phyloP scores from a whole-genome alignment of 2,329 filamentous ascomycete genomes.

The Trichophyton simii region DNA sequence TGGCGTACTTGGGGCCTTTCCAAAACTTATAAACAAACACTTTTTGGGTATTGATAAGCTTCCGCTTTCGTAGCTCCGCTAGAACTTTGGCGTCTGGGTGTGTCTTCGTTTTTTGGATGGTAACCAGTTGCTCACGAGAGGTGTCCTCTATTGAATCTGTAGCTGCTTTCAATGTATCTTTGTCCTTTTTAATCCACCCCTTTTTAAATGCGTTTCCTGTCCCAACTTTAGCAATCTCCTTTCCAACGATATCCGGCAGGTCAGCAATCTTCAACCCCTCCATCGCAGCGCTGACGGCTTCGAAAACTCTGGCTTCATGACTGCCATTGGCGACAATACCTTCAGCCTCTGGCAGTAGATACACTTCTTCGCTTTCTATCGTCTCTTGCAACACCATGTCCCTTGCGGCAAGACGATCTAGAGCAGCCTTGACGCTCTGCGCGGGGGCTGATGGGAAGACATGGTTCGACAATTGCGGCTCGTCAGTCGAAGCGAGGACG shows the following conservation, averaged over 20 bases:
- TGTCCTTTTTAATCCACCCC: slow-evolving; percentile 55
- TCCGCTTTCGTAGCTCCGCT: slow-evolving; percentile 79
- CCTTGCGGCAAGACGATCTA: slow-evolving; percentile 73
- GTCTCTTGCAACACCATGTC: slow-evolving; percentile 81
- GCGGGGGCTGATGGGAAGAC: slow-evolving; percentile 56
- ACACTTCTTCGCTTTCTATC: slow-evolving; percentile 62
- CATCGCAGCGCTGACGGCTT: slow-evolving; percentile 56
- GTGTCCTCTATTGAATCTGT: slow-evolving; percentile 66
- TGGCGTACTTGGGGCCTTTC: slow-evolving; percentile 80
- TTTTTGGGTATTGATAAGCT: slow-evolving; percentile 74
- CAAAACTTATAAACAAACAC: slow-evolving; percentile 68
- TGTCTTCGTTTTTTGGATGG: slow-evolving; percentile 57
- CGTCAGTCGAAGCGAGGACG: slow-evolving; percentile 48
- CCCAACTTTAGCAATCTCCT: slow-evolving; percentile 51
- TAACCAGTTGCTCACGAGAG: slow-evolving; percentile 61
- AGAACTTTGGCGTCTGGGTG: slow-evolving; percentile 63
- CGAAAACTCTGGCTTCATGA: slow-evolving; percentile 72
- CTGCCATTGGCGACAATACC: slow-evolving; percentile 62
- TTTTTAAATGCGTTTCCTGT: slow-evolving; percentile 84
- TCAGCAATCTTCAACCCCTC: slow-evolving; percentile 74
- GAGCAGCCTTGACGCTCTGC: slow-evolving; percentile 65
- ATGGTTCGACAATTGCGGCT: slow-evolving; percentile 53
- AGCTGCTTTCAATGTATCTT: slow-evolving; percentile 42
- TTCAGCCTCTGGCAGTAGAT: slow-evolving; percentile 63
- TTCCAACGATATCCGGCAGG: slow-evolving; percentile 40